phyloP scores from a whole-genome alignment of 1,284 basidiomycete genomes.

The Flammula alnicola region DNA sequence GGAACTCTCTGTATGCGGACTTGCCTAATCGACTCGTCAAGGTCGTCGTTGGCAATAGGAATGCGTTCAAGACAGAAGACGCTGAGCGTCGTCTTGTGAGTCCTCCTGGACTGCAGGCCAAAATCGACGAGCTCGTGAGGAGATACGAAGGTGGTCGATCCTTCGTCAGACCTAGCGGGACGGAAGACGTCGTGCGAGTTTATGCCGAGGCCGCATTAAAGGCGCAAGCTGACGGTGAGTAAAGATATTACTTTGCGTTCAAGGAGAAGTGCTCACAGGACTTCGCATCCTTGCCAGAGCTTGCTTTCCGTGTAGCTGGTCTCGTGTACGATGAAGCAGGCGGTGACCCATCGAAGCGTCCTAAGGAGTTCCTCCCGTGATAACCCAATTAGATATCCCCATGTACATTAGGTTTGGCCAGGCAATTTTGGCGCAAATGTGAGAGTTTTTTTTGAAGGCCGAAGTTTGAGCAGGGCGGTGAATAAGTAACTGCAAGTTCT shows the following conservation, averaged over 20 bases:
- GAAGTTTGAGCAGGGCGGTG: no score
- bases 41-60: slow-evolving; percentile 87
- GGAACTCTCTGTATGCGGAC: slow-evolving; percentile 95
- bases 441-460: no score
- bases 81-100: slow-evolving; percentile 89
- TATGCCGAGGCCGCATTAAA: slow-evolving; percentile 90
- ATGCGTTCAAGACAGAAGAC: slow-evolving; percentile 89
- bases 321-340: slow-evolving; percentile 82
- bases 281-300: slow-evolving; percentile 50
- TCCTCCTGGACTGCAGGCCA: slow-evolving; percentile 84
- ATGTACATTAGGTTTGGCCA: no score
- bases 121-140: slow-evolving; percentile 84
- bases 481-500: background rate
- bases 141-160: slow-evolving; percentile 86
- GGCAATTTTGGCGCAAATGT: no score
- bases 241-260: background rate
- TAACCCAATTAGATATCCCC: no score
- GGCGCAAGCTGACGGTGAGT: slow-evolving; percentile 82
- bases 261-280: slow-evolving; percentile 5
- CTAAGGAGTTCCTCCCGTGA: slow-evolving; percentile 71
- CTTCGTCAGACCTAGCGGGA: slow-evolving; percentile 97
- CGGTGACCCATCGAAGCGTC: slow-evolving; percentile 68
- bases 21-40: slow-evolving; percentile 97
- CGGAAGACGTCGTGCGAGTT: slow-evolving; percentile 97
- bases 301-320: slow-evolving; percentile 83